Conservation (phyloP, 2,329 filamentous ascomycete species). For the Alternaria infectoria region DNA sequence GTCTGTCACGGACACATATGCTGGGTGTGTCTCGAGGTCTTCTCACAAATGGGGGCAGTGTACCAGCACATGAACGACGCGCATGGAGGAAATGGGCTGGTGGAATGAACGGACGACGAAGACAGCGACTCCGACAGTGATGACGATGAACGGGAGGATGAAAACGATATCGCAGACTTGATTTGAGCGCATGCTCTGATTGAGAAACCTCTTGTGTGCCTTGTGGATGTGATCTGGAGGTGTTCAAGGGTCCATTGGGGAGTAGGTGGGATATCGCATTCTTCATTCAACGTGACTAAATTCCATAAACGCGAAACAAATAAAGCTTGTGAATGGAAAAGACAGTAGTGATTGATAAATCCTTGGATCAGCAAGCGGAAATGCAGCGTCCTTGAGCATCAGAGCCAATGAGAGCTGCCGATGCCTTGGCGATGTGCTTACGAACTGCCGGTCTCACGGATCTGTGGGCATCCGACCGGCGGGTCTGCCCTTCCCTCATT, state of each 20-base stretch:
- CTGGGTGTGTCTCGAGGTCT: slow-evolving; percentile 24
- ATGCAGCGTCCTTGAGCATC: background rate
- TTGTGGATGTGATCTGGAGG: background rate
- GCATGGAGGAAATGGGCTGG: slow-evolving; percentile 8
- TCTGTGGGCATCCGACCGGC: background rate
- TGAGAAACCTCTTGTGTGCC: background rate
- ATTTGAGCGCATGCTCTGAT: background rate
- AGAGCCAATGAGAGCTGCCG: background rate
- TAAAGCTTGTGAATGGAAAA: background rate
- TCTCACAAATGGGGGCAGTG: slow-evolving; percentile 1
- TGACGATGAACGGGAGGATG: background rate
- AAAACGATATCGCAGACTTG: background rate
- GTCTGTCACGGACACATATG: slow-evolving; percentile 19
- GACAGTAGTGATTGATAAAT: background rate
- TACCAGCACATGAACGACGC: slow-evolving; percentile 17
- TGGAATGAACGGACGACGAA: background rate
- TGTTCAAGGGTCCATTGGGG: background rate
- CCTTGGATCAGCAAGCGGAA: background rate
- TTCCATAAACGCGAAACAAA: background rate
- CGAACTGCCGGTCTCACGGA: background rate
- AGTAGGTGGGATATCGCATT: background rate
- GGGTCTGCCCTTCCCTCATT: background rate
- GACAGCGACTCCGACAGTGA: background rate
- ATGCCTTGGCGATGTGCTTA: slow-evolving; percentile 1
- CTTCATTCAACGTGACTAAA: background rate